Evolutionary conservation across 106 monocot genomes (phyloP), one percentile per base, ranked within the genome.

Genomic region (Apostasia ramifera): DNA sequence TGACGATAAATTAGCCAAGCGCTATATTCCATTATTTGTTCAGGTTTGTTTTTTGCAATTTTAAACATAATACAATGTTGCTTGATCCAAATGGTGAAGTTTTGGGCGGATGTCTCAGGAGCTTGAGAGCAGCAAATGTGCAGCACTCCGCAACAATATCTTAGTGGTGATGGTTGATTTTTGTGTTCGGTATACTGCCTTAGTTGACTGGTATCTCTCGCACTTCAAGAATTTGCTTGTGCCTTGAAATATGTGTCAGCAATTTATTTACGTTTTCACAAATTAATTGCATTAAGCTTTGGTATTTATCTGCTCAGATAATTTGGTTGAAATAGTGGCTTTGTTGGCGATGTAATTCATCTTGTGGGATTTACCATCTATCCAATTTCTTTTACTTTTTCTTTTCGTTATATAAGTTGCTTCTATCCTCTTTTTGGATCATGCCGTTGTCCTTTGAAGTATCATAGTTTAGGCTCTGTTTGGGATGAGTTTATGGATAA

Each of bases 161-260:
- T 83, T 97, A 89, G 79, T 97, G n/a, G 69, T 84, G 45, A 85
- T 97, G 88, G 82, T 81, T 49, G 97, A 97, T 74, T 89, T 97
- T 78, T 97, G 92, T 71, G 87, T 97, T 66, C 86, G 97, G 9
- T 85, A 97, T 71, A 95, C 97, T 47, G 84, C 97, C n/a, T 87
- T 97, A 69, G 85, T 97, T 73, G 97, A 97, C 69, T 86, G 97
- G 97, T 97, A 85, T 42, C 8, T 8, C 41, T 75, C 47, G 71
- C 5, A 54, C 26, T 41, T 44, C 13, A 64, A 37, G 13, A 68
- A 11, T 47, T 66, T 6, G 26, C 63, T 9, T 66, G 73, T 61
- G 64, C 26, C 56, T 42, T 11, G 64, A 64, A 68, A 53, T 53
- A 44, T 8, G 26, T 26, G 26, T 26, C 26, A 26, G 26, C 26